Conservation (phyloP, 352 stramenopile species). For the Phytophthora rubi region DNA sequence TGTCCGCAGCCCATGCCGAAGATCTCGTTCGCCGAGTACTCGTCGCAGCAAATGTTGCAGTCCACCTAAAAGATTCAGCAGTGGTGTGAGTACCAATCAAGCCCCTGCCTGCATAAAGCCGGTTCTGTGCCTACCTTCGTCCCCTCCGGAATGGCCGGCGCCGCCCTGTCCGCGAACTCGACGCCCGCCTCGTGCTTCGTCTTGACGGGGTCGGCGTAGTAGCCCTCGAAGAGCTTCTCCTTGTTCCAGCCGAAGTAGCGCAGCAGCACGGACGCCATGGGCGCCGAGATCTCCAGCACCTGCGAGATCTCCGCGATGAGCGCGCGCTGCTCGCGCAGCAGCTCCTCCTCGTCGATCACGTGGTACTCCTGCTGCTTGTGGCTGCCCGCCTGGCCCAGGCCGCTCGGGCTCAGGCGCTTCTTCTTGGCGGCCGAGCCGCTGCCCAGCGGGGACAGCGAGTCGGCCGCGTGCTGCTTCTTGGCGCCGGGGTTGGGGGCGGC, state of each 20-base stretch:
- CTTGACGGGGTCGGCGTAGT: constrained; percentile 75
- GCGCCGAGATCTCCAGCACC: constrained; percentile 72
- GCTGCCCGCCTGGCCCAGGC: constrained; percentile 39
- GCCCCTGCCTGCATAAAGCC: too few species aligned
- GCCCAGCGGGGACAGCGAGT: constrained; percentile 51
- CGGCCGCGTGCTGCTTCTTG: constrained; percentile 43
- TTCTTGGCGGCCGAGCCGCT: constrained; percentile 67
- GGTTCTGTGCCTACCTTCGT: constrained; percentile 36
- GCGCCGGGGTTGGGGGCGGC: constrained; percentile 15
- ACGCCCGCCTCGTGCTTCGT: constrained; percentile 64
- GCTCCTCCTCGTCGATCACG: constrained; percentile 84
- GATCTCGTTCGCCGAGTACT: constrained; percentile 70
- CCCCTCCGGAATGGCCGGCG: constrained; percentile 43
- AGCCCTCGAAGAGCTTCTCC: constrained; percentile 90
- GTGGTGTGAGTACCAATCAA: too few species aligned
- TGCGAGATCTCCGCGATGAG: constrained; percentile 79
- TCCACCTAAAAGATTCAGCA: constrained; percentile 48
- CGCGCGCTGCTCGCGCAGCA: constrained; percentile 68
- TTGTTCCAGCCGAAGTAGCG: constrained; percentile 91
- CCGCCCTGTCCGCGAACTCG: constrained; percentile 54
- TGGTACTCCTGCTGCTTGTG: constrained; percentile 67
- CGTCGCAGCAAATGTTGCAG: constrained; percentile 96
- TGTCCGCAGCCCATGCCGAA: constrained; percentile 97
- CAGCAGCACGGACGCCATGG: constrained; percentile 77
- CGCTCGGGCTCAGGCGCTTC: constrained; percentile 60